Base-by-base conservation (phyloP, 805 yeast species). In the Suhomyces prunicola region DNA sequence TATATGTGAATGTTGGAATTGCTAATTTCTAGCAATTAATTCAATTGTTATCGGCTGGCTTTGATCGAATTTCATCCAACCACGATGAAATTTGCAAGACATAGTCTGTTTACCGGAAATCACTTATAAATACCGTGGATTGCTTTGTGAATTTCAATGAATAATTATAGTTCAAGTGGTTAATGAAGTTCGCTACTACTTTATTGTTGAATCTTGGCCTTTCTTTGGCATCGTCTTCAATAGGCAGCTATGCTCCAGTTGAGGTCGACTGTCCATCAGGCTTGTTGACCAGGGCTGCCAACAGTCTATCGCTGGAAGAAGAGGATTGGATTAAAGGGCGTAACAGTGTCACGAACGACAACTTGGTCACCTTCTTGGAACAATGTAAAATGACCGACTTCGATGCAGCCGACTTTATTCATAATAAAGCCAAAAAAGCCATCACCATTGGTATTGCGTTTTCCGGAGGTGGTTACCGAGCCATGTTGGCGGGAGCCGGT, bases 401-500 rank as follows among this genome's bases (percentile, higher is more conserved):
- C 55, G 78, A 81, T 56, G 76, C 80, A 1, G 73, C 70, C 23
- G 64, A 60, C 0, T 83, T 73, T 55, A 60, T 78, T 46, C 50
- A 54, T 35, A 71, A 71, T 45, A 54, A 63, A 5, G 64, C 76
- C 39, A 70, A 76, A 59, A 61, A 69, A 39, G 62, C 82, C 6
- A 73, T 80, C 52, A 74, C 77, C 47, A 72, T 87, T 44, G 91
- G 83, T 5, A 36, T 65, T 10, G 70, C 90, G 6, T 83, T 85
- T 59, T 79, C 89, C 13, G 97, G 97, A 46, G 97, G 97, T 64
- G 97, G 97, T 4, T 90, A 88, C 68, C 79, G 97, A 56, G 96
- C 97, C 33, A 88, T 90, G 92, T 76, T 86, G 78, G 50, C 58
- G 3, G 79, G 79, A 1, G 79, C 79, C 2, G 80, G 79, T 5